Base-by-base conservation (phyloP, 805 yeast species). In the Candida gorgasii region DNA sequence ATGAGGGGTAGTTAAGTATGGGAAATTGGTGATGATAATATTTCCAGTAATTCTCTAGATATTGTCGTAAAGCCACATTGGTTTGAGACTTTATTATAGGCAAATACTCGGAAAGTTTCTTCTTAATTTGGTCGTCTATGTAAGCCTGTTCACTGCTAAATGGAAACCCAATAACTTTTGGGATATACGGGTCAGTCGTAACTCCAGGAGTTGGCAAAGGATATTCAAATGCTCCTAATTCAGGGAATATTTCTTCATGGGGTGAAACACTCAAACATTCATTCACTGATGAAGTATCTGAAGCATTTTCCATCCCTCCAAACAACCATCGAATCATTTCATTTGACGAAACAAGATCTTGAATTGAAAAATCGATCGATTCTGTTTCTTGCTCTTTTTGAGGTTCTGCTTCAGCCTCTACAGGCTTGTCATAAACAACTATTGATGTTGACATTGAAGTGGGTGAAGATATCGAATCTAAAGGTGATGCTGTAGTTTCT, bases 11-110 rank as follows among this genome's bases (percentile, higher is more conserved):
- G 54, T 80, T 85, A 19, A 81, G 58, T 32, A 80, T 67, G 0
- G 84, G 79, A 42, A 73, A 76, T 46, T 79, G 75, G 1, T 78
- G 75, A 51, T 80, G 82, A 51, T 76, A 79, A 15, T 67, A 65
- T 32, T 61, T 62, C 86, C 86, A 80, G 54, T 76, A 80, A n/a
- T 17, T 37, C 18, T 46, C 47, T 27, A 49, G 38, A 20, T 35
- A 44, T 8, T 33, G 27, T 11, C 33, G 36, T 9, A 49, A 18
- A 3, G 18, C 9, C 6, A 31, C 29, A 14, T 30, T 22, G 13
- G 36, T 32, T 28, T 49, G 48, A 15, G 9, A 39, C 17, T 31
- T 38, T 15, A 49, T 42, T 6, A 44, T 32, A 5, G 52, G 52
- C 8, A 49, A 16, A 6, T 26, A 35, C 13, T 39, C 46, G 11